These are phyloP conservation scores for Monosporascus sp. DNA, from an alignment of 2,329 filamentous ascomycete genomes.

Conservation along the genomic window DNA sequence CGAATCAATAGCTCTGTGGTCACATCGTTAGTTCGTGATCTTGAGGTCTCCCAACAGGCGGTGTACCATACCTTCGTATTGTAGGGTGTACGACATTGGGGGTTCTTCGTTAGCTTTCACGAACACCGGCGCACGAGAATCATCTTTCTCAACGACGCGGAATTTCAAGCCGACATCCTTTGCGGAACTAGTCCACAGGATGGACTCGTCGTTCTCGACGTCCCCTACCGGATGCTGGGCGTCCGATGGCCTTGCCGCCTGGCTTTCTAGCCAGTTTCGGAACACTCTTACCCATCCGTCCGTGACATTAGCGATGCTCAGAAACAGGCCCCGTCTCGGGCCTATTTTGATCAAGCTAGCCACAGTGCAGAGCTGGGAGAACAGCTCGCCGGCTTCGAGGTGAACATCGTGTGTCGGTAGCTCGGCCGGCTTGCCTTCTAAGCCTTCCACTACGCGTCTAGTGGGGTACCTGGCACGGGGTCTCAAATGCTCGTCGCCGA, in stretches of 20 bases:
- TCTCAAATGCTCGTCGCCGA: conserved; percentile 39
- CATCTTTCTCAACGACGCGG: conserved; percentile 50
- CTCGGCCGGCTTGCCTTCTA: conserved; percentile 27
- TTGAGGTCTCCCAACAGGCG: background rate
- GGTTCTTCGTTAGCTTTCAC: conserved; percentile 55
- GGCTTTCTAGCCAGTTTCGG: conserved; percentile 61
- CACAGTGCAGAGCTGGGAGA: conserved; percentile 67
- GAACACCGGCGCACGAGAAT: conserved; percentile 46
- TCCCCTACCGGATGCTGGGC: conserved; percentile 20
- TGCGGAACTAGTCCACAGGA: conserved; percentile 64
- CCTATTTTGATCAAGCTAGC: conserved; percentile 65
- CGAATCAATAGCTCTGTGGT: conserved; percentile 63
- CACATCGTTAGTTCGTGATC: conserved; percentile 6
- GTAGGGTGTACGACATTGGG: conserved; percentile 64
- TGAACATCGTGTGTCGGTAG: conserved; percentile 54
- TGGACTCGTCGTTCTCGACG: conserved; percentile 23
- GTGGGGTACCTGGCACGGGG: conserved; percentile 19
- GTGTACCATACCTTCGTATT: conserved; percentile 60
- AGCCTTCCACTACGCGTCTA: conserved; percentile 10
- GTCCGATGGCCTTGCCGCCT: conserved; percentile 19
- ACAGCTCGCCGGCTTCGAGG: conserved; percentile 65
- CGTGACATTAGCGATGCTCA: conserved; percentile 59
- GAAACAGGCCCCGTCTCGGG: conserved; percentile 54
- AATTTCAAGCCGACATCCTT: conserved; percentile 66
- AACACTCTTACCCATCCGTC: conserved; percentile 67